Conservation (phyloP, 805 yeast species). For the Barnettozyma populi region DNA sequence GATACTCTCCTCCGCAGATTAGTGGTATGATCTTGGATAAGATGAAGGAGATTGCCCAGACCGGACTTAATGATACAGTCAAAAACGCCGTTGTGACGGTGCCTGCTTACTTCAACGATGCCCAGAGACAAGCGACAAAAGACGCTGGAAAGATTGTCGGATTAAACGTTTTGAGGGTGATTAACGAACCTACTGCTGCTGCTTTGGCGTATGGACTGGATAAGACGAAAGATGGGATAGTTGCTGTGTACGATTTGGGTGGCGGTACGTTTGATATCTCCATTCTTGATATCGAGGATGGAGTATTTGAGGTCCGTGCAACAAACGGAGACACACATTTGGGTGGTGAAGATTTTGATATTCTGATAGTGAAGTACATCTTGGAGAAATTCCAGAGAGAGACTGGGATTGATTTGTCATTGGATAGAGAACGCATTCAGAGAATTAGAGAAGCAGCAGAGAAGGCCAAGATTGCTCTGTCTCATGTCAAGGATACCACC, state of each 20-base stretch:
- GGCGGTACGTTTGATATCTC: slow-evolving; percentile 84
- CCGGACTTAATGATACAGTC: slow-evolving; percentile 40
- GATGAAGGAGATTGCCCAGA: slow-evolving; percentile 58
- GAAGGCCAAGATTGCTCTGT: slow-evolving; percentile 66
- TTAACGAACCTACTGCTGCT: slow-evolving; percentile 83
- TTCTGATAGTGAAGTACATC: slow-evolving; percentile 47
- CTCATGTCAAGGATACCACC: slow-evolving; percentile 56
- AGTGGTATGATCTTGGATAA: slow-evolving; percentile 60
- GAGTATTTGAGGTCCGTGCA: slow-evolving; percentile 73
- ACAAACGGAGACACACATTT: slow-evolving; percentile 82
- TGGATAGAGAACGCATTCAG: slow-evolving; percentile 56
- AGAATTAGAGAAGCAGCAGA: slow-evolving; percentile 75
- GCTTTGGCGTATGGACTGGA: slow-evolving; percentile 77
- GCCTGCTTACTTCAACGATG: slow-evolving; percentile 78
- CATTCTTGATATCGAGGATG: slow-evolving; percentile 67
- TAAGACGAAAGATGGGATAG: slow-evolving; percentile 36
- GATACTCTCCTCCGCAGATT: slow-evolving; percentile 64
- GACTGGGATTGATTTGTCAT: slow-evolving; percentile 48
- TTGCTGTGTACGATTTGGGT: slow-evolving; percentile 62
- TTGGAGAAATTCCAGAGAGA: slow-evolving; percentile 45
- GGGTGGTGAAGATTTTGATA: slow-evolving; percentile 81
- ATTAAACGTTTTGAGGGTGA: slow-evolving; percentile 63
- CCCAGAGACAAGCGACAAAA: slow-evolving; percentile 78
- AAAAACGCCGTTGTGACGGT: slow-evolving; percentile 75
- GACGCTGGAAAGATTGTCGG: slow-evolving; percentile 71